Conservation (phyloP, 2,329 filamentous ascomycete genomes). For the Fusarium gaditjirri region DNA sequence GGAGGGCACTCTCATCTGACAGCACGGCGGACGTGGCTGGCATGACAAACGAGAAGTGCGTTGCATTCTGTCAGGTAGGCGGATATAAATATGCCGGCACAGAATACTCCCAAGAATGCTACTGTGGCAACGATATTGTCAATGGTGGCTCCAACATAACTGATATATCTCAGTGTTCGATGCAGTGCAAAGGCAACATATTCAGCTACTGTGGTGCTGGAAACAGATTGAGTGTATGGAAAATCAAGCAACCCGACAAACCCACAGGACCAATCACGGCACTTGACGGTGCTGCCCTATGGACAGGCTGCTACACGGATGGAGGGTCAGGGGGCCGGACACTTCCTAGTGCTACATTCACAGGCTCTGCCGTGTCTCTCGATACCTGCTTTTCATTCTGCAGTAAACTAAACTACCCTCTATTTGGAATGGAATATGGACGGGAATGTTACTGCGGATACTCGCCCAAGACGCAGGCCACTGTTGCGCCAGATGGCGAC, state of each 20-base stretch:
- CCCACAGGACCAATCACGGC: constrained; percentile 21
- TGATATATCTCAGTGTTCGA: constrained; percentile 39
- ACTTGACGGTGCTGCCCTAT: constrained; percentile 25
- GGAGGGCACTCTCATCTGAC: constrained; percentile 32
- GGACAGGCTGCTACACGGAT: constrained; percentile 37
- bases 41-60: constrained; percentile 46
- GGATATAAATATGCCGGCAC: constrained; percentile 50
- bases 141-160: constrained; percentile 25
- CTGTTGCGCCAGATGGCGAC: constrained; percentile 27
- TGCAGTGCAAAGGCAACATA: constrained; percentile 42
- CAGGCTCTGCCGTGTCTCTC: constrained; percentile 31
- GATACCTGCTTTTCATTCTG: constrained; percentile 38
- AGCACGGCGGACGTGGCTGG: constrained; percentile 7
- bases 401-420: constrained; percentile 34
- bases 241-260: constrained; percentile 28
- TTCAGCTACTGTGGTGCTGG: constrained; percentile 42
- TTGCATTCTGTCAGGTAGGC: constrained; percentile 43
- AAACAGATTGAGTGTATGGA: constrained; percentile 38
- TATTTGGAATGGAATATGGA: constrained; percentile 41
- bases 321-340: constrained; percentile 38
- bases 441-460: constrained; percentile 38
- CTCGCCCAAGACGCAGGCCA: constrained; percentile 29
- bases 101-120: constrained; percentile 50
- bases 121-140: constrained; percentile 43
- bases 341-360: constrained; percentile 28